phyloP scores from a whole-genome alignment of 495 filamentous ascomycete species.

The Chaetomium fimeti region DNA sequence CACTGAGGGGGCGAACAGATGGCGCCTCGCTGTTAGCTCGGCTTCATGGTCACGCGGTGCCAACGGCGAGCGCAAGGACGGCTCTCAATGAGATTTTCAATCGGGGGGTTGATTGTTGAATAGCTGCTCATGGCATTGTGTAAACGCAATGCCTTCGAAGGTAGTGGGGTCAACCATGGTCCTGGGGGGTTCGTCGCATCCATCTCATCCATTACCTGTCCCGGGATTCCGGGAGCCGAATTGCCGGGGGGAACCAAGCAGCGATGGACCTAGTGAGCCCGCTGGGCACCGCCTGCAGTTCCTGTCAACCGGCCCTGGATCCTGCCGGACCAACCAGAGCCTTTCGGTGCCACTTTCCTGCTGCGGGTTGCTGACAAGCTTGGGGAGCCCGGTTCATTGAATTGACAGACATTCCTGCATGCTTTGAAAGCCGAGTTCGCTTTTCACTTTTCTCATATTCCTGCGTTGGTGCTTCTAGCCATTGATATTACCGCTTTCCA shows the following conservation, averaged over 20 bases:
- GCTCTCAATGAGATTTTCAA: neutral
- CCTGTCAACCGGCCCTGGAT: neutral
- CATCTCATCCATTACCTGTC: neutral
- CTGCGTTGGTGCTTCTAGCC: neutral
- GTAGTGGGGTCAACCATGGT: slow-evolving; percentile 4
- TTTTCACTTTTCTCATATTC: slow-evolving; percentile 1
- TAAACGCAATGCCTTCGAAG: neutral
- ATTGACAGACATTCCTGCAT: slow-evolving; percentile 13
- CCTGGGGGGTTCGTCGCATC: neutral
- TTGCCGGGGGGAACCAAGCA: neutral
- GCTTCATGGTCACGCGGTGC: neutral
- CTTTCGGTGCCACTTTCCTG: slow-evolving; percentile 17
- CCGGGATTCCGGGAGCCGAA: neutral
- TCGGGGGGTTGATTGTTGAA: neutral
- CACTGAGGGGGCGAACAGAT: neutral
- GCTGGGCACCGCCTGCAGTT: slow-evolving; percentile 9
- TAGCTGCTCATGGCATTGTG: neutral
- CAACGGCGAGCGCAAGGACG: neutral
- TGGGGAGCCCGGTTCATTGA: neutral
- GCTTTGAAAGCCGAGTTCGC: neutral
- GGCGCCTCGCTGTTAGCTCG: neutral
- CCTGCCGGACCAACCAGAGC: slow-evolving; percentile 15
- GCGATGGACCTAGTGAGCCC: too few relatives aligned
- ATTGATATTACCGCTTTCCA: neutral
- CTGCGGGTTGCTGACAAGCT: slow-evolving; percentile 12